Conservation (phyloP, 1,284 basidiomycete genomes). For the Ustilago cynodontis region DNA sequence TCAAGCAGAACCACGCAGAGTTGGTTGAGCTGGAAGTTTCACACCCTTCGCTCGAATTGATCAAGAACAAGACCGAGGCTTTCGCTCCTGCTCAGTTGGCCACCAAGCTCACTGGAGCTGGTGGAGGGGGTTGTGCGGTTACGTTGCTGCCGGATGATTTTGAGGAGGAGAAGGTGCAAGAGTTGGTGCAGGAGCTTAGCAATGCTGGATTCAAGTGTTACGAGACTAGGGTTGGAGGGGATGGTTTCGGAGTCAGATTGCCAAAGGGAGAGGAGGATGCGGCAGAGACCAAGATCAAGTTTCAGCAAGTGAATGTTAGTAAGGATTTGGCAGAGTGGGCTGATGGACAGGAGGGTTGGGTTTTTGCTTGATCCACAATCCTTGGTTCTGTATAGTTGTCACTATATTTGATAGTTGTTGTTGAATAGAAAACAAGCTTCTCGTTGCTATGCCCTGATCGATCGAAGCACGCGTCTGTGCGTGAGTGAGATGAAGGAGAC, state of each 20-base stretch:
- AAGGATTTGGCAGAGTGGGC: slow-evolving; percentile 34
- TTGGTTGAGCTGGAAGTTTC: slow-evolving; percentile 92
- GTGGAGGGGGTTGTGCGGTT: slow-evolving; percentile 97
- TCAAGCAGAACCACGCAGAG: slow-evolving; percentile 88
- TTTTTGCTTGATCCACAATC: slow-evolving; percentile 19
- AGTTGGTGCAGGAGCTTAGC: slow-evolving; percentile 48
- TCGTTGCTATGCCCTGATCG: not conserved
- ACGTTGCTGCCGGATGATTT: slow-evolving; percentile 89
- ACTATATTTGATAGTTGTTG: not conserved
- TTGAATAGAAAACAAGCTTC: not conserved
- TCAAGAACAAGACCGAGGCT: slow-evolving; percentile 79
- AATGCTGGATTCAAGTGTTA: slow-evolving; percentile 83
- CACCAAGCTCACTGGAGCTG: slow-evolving; percentile 98
- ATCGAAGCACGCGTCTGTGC: not conserved
- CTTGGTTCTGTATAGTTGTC: too few relatives aligned
- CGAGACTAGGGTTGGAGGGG: slow-evolving; percentile 90
- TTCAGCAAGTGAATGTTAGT: slow-evolving; percentile 27
- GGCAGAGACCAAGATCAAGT: slow-evolving; percentile 24
- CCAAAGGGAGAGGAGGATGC: slow-evolving; percentile 32
- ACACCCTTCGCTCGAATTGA: slow-evolving; percentile 86
- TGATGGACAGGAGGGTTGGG: slow-evolving; percentile 26
- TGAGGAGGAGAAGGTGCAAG: slow-evolving; percentile 47
- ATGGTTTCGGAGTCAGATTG: slow-evolving; percentile 86
- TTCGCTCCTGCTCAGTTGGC: slow-evolving; percentile 75
- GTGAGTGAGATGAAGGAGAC: not conserved